Evolutionary conservation across 257 asterid species (phyloP).

Genomic region (Solanum lignicaule): DNA sequence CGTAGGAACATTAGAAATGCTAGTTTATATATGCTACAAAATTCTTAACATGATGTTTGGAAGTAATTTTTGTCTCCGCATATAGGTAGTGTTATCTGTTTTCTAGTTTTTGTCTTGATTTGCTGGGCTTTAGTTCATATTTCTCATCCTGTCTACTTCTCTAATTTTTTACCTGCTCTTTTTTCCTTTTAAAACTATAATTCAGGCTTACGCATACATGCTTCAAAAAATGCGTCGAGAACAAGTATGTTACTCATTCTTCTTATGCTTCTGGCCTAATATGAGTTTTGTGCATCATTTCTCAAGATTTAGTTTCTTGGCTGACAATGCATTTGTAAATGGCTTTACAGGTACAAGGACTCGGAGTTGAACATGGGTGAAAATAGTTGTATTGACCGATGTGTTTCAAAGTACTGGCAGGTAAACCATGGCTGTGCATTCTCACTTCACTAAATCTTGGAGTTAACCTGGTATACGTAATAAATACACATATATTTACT

Average conservation of each 20-base stretch:
- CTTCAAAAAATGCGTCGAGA: conserved; percentile 70
- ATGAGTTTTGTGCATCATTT: background rate
- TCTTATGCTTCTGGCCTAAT: background rate
- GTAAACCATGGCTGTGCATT: conserved; percentile 14
- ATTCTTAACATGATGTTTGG: background rate
- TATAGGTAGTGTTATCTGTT: background rate
- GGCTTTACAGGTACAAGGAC: conserved; percentile 56
- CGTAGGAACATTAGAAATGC: background rate
- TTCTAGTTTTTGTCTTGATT: background rate
- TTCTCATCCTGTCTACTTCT: background rate
- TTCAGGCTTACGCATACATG: conserved; percentile 84
- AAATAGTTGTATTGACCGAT: conserved; percentile 81
- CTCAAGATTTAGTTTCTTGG: background rate
- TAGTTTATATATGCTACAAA: background rate
- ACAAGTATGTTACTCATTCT: conserved; percentile 35
- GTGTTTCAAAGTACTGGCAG: conserved; percentile 89
- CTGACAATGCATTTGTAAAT: background rate
- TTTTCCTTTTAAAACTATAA: background rate
- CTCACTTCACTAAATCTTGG: background rate
- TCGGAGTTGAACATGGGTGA: conserved; percentile 90
- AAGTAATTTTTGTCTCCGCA: background rate
- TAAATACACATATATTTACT: background rate
- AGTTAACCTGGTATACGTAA: background rate
- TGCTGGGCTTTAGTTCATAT: background rate
- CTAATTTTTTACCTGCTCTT: background rate